Evolutionary conservation across 2,329 filamentous ascomycete species (phyloP).

Genomic region (Cytospora schulzeri): DNA sequence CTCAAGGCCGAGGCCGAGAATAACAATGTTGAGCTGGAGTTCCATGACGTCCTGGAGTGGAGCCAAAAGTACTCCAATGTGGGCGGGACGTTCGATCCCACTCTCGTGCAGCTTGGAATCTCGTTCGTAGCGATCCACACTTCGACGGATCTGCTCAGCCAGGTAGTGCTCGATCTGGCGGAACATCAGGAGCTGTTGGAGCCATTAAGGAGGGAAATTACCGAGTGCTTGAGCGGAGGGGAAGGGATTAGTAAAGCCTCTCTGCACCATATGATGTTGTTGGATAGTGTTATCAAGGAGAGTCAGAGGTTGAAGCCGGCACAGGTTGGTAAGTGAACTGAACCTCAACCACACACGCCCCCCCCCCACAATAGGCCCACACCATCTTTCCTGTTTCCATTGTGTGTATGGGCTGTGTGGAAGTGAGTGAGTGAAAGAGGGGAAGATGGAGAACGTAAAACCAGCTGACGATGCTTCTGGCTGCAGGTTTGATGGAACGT

Average conservation of each 20-base stretch:
- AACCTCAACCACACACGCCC: background rate
- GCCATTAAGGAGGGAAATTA: constrained; percentile 32
- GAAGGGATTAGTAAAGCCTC: constrained; percentile 41
- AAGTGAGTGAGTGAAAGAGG: background rate
- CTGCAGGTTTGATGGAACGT: constrained; percentile 2
- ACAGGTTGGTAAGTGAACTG: constrained; percentile 12
- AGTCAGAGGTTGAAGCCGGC: constrained; percentile 34
- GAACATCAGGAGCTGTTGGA: constrained; percentile 43
- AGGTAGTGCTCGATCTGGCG: constrained; percentile 44
- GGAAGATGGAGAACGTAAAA: background rate
- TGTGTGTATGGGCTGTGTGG: background rate
- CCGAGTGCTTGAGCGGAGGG: background rate
- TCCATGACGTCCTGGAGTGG: constrained; percentile 39
- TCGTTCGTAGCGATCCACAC: constrained; percentile 46
- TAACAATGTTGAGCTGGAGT: background rate
- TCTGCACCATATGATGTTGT: constrained; percentile 41
- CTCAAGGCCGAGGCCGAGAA: constrained; percentile 34
- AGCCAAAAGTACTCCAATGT: constrained; percentile 38
- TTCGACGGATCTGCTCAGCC: constrained; percentile 40
- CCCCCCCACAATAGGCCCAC: background rate
- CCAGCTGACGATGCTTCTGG: background rate
- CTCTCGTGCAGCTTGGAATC: constrained; percentile 39
- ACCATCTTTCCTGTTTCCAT: background rate
- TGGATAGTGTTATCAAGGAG: constrained; percentile 48
- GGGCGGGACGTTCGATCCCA: constrained; percentile 37